phyloP scores from a whole-genome alignment of 768 basidiomycete genomes.

The Mycena galericulata region DNA sequence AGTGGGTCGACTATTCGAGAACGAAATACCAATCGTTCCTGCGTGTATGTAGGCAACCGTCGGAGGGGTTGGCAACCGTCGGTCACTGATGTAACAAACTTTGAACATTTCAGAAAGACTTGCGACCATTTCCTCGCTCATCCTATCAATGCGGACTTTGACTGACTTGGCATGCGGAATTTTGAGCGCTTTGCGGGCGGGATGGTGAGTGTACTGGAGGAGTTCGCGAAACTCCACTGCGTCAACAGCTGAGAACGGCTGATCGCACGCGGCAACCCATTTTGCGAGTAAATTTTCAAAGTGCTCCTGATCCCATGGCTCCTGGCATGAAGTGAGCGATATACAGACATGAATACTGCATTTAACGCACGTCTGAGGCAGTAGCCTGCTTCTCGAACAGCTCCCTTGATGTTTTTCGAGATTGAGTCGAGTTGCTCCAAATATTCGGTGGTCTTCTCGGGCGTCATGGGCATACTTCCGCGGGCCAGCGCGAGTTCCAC shows the following conservation, averaged over 20 bases:
- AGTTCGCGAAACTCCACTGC: neutral
- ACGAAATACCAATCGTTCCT: too few relatives aligned
- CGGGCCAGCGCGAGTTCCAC: neutral
- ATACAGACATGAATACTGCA: neutral
- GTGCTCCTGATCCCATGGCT: neutral
- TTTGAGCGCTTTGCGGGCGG: neutral
- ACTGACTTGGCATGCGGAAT: neutral
- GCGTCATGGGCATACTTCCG: neutral
- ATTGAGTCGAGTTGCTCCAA: neutral
- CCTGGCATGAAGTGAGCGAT: neutral
- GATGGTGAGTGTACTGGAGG: conserved; percentile 1
- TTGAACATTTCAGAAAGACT: neutral
- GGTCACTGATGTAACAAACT: neutral
- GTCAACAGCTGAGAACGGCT: neutral
- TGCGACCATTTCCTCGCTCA: neutral
- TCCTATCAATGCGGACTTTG: neutral
- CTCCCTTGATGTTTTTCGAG: neutral
- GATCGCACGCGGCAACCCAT: conserved; percentile 8
- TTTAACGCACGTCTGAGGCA: neutral
- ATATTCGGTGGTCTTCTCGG: neutral
- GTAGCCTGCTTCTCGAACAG: neutral
- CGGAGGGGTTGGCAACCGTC: too few relatives aligned
- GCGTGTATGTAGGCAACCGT: too few relatives aligned
- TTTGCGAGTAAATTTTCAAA: neutral
- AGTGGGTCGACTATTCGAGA: too few relatives aligned